Conservation (phyloP, 208 protist genomes). For the Trypanosoma congolense region DNA sequence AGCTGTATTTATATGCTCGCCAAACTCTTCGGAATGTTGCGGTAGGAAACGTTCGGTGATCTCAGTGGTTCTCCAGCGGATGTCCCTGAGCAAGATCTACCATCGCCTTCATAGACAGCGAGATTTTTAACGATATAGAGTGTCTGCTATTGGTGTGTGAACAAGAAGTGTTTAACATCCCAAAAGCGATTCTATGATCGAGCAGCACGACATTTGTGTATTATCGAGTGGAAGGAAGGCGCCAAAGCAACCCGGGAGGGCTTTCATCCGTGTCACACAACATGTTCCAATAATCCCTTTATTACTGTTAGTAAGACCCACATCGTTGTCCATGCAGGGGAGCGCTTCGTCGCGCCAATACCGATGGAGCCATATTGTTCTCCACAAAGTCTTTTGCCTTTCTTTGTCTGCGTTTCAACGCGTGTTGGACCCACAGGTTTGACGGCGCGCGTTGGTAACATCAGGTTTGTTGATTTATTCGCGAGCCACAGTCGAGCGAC, state of each 20-base stretch:
- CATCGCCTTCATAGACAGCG: constrained; percentile 16
- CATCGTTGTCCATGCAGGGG: constrained; percentile 22
- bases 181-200: constrained; percentile 17
- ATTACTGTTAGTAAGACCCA: constrained; percentile 2
- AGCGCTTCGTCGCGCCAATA: constrained; percentile 21
- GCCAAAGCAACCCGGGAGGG: too few relatives aligned
- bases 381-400: constrained; percentile 9
- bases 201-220: neutral
- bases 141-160: constrained; percentile 17
- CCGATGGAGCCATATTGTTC: constrained; percentile 22
- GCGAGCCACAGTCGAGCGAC: constrained; percentile 14
- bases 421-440: neutral
- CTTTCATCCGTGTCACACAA: neutral
- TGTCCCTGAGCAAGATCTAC: constrained; percentile 14
- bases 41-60: constrained; percentile 10
- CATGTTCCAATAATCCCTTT: neutral
- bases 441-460: neutral
- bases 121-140: constrained; percentile 16
- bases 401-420: constrained; percentile 20
- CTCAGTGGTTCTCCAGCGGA: constrained; percentile 10
- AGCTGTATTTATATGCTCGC: constrained; percentile 8
- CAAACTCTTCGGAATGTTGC: constrained; percentile 4
- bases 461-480: constrained; percentile 22
- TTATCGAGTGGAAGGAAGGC: neutral
- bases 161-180: constrained; percentile 12